phyloP scores from a whole-genome alignment of 352 stramenopile genomes.

The Pythium grandisporangium region DNA sequence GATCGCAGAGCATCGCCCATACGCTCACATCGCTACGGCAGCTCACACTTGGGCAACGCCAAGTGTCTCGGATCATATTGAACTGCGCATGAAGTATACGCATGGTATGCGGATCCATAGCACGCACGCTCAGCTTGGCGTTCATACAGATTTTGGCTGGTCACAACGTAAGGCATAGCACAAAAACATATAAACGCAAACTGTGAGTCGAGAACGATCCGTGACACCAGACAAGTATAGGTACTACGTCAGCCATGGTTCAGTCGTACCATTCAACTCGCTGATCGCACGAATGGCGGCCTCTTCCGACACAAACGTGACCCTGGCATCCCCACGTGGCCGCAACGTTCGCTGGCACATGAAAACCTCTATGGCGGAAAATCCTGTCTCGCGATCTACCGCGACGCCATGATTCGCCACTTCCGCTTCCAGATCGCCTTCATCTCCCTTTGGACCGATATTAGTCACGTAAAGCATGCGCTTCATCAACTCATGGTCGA shows the following conservation, averaged over 20 bases:
- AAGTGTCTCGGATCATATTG: conserved; percentile 41
- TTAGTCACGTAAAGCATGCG: neutral
- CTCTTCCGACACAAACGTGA: conserved; percentile 29
- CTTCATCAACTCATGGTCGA: neutral
- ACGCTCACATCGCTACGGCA: conserved; percentile 54
- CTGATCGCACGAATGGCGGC: conserved; percentile 32
- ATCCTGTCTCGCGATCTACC: conserved; percentile 32
- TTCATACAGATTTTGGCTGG: too few relatives aligned
- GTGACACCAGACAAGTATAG: too few relatives aligned
- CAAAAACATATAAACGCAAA: too few relatives aligned
- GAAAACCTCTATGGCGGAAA: conserved; percentile 41
- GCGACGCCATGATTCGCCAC: neutral
- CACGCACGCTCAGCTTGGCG: too few relatives aligned
- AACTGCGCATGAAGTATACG: too few relatives aligned
- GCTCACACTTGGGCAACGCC: conserved; percentile 28
- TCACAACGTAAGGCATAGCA: too few relatives aligned
- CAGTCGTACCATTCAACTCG: conserved; percentile 38
- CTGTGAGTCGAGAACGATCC: too few relatives aligned
- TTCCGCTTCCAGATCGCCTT: conserved; percentile 4
- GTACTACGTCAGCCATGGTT: conserved; percentile 1
- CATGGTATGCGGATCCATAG: too few relatives aligned
- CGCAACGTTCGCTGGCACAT: conserved; percentile 38
- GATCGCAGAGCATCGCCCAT: conserved; percentile 43
- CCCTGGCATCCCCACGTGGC: conserved; percentile 36
- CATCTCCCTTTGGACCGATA: conserved; percentile 2